Conservation (phyloP, 306 rosid species). For the Sechiopsis laciniata region DNA sequence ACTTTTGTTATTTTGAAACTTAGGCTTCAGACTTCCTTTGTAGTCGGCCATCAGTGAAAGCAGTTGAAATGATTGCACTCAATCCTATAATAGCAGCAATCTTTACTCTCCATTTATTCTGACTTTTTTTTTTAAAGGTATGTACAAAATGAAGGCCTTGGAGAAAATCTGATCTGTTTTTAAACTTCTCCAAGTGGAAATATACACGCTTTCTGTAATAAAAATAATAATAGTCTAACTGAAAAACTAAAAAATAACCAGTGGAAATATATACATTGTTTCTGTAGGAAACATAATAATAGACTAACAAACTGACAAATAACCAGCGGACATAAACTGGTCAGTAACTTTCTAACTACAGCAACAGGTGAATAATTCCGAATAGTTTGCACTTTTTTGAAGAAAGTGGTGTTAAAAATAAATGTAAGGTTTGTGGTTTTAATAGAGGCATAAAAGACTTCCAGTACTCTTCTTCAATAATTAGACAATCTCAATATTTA, state of each 20-base stretch:
- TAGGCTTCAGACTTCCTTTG: constrained; percentile 2
- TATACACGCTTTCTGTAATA: not conserved
- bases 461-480: not conserved
- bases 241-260: not conserved
- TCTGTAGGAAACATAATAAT: too few species aligned
- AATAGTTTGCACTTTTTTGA: not conserved
- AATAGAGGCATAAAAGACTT: not conserved
- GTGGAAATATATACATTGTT: too few species aligned
- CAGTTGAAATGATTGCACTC: not conserved
- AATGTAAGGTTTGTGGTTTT: constrained; percentile 10
- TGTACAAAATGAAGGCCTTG: not conserved
- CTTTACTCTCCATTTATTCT: not conserved
- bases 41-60: not conserved
- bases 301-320: too few species aligned
- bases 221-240: not conserved
- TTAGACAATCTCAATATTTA: not conserved
- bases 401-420: not conserved
- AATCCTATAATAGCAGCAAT: not conserved
- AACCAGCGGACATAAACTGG: not conserved
- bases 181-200: not conserved
- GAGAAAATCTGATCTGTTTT: not conserved
- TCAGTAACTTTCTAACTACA: not conserved
- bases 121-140: not conserved
- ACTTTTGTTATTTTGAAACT: too few species aligned
- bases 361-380: not conserved